Conservation (phyloP, 2,329 filamentous ascomycete species). For the Fusarium veterinarium region DNA sequence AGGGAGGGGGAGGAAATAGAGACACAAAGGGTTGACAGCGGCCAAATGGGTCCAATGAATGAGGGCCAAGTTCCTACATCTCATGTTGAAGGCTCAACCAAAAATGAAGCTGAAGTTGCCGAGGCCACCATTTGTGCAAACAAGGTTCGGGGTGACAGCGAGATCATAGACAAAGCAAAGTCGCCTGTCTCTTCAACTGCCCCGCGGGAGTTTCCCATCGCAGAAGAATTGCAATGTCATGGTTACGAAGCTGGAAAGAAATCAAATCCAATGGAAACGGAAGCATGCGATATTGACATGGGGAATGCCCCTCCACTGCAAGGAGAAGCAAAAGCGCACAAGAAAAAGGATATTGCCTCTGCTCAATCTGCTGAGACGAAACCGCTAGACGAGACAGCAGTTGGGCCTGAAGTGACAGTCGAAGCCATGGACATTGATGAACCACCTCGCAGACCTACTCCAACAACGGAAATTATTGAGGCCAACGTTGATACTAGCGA, state of each 20-base stretch:
- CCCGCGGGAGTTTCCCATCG: not conserved
- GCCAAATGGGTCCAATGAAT: not conserved
- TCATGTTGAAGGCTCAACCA: not conserved
- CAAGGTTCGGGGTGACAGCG: not conserved
- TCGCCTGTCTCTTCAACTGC: not conserved
- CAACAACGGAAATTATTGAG: slow-evolving; percentile 18
- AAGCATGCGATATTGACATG: slow-evolving; percentile 20
- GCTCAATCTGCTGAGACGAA: not conserved
- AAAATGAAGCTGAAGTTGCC: slow-evolving; percentile 8
- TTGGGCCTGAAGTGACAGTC: not conserved
- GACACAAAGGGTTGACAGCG: not conserved
- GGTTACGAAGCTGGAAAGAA: not conserved
- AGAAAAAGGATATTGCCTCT: not conserved
- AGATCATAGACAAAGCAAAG: slow-evolving; percentile 7
- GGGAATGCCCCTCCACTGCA: not conserved
- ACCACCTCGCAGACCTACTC: not conserved
- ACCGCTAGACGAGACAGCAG: not conserved
- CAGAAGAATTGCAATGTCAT: not conserved
- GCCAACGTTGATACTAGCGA: slow-evolving; percentile 17
- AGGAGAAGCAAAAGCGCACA: not conserved
- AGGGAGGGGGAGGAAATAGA: not conserved
- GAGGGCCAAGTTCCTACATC: not conserved
- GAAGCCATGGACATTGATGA: slow-evolving; percentile 43
- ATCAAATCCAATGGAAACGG: not conserved
- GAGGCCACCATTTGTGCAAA: not conserved